Conservation (phyloP, 176 grass and related monocot species). For the Eleusine coracana region DNA sequence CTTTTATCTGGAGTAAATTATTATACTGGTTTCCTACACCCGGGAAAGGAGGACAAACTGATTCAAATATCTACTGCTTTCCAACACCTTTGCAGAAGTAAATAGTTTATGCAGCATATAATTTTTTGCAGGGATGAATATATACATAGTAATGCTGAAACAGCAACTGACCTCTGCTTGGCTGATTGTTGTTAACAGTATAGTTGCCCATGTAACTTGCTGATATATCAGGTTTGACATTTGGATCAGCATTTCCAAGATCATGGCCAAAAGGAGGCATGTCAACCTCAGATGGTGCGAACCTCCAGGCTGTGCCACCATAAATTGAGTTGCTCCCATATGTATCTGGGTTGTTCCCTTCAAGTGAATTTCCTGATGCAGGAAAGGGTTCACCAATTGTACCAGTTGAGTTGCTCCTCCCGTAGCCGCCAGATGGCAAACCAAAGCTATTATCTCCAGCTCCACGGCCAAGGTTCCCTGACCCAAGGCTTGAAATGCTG, state of each 20-base stretch:
- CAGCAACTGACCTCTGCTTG: constrained; percentile 63
- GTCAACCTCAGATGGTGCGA: constrained; percentile 62
- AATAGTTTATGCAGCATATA: constrained; percentile 16
- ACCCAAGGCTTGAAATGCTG: constrained; percentile 46
- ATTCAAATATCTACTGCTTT: neutral
- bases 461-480: constrained; percentile 47
- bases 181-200: constrained; percentile 69
- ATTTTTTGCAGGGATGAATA: neutral
- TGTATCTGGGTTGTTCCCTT: constrained; percentile 52
- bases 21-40: neutral
- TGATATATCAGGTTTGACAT: constrained; percentile 48
- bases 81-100: neutral
- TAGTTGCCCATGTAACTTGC: constrained; percentile 60
- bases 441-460: constrained; percentile 51
- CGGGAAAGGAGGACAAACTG: neutral
- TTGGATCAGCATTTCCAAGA: constrained; percentile 62
- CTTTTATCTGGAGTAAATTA: neutral
- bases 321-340: constrained; percentile 66
- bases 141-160: constrained; percentile 36
- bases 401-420: constrained; percentile 55
- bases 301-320: constrained; percentile 60
- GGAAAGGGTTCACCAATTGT: constrained; percentile 63
- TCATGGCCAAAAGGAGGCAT: constrained; percentile 62
- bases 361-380: constrained; percentile 51
- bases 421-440: constrained; percentile 51